A percentile compares a stretch with the other conserved stretches of the same genome.
These are phyloP conservation scores for Leccinum truebloodii DNA, from an alignment of 768 basidiomycete genomes.

Conservation along the genomic window DNA sequence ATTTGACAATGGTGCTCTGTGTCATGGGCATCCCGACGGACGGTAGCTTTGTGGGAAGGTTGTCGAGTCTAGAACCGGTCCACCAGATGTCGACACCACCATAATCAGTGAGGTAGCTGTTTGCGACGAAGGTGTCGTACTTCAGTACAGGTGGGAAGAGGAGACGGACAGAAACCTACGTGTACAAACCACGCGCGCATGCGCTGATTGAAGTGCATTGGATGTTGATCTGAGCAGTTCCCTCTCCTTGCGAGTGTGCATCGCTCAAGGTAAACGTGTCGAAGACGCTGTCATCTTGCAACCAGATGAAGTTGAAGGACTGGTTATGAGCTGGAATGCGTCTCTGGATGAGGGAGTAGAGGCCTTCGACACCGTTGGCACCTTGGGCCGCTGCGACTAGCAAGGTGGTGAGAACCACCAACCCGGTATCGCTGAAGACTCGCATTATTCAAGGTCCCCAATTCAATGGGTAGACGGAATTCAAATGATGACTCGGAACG, in stretches of 20 bases:
- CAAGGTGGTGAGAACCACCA: not conserved
- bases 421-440: not conserved
- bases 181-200: not conserved
- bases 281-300: not conserved
- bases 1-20: constrained; percentile 37
- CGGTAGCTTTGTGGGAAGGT: constrained; percentile 33
- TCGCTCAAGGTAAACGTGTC: constrained; percentile 10
- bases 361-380: not conserved
- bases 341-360: not conserved
- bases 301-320: not conserved
- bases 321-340: not conserved
- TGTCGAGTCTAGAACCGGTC: constrained; percentile 41
- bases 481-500: not conserved
- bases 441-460: not conserved
- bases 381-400: not conserved
- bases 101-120: constrained; percentile 38
- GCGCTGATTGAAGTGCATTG: constrained; percentile 39
- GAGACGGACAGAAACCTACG: not conserved
- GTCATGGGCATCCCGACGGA: constrained; percentile 33
- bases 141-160: not conserved
- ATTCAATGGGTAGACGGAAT: not conserved
- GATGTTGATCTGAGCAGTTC: constrained; percentile 26
- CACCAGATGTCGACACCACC: constrained; percentile 45
- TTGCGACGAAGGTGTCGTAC: not conserved
- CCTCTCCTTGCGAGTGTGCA: constrained; percentile 5